Percentiles rank a stretch among this genome's conserved stretches.
These are phyloP conservation scores for Limtongia smithiae DNA, from an alignment of 805 yeast species.

Conservation along the genomic window DNA sequence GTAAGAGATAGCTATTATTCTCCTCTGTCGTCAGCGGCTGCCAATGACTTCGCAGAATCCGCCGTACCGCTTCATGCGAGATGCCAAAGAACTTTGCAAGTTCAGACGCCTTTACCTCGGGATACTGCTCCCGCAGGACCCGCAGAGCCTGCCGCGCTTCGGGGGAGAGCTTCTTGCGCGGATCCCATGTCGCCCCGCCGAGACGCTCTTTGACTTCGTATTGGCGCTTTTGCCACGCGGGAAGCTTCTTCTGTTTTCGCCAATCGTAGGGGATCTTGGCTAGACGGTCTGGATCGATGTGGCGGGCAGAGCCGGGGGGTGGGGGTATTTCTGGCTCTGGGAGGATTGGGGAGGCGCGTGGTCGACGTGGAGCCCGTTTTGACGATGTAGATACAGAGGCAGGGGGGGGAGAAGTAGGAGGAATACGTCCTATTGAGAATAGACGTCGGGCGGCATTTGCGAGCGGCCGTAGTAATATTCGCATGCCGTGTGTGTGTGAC, in stretches of 20 bases:
- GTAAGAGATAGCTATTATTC: slow-evolving; percentile 39
- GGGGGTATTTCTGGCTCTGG: slow-evolving; percentile 9
- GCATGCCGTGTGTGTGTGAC: too few species aligned
- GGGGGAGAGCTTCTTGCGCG: slow-evolving; percentile 61
- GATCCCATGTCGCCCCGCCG: slow-evolving; percentile 59
- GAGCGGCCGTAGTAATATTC: too few species aligned
- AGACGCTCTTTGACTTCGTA: slow-evolving; percentile 60
- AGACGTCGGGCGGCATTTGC: too few species aligned
- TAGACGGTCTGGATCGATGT: neutral
- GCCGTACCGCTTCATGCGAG: slow-evolving; percentile 77
- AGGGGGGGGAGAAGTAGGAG: too few species aligned
- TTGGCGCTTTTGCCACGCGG: slow-evolving; percentile 70
- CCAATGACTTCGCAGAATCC: slow-evolving; percentile 78
- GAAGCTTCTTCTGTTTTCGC: slow-evolving; percentile 44
- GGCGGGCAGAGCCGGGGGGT: slow-evolving; percentile 4
- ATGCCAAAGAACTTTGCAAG: slow-evolving; percentile 62
- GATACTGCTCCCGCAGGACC: slow-evolving; percentile 52
- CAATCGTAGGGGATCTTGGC: slow-evolving; percentile 43
- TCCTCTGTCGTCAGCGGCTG: slow-evolving; percentile 57
- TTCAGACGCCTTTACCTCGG: slow-evolving; percentile 57
- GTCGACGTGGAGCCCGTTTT: too few species aligned
- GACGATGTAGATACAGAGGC: too few species aligned
- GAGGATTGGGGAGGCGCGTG: neutral
- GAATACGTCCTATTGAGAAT: too few species aligned
- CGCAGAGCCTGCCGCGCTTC: slow-evolving; percentile 65